Evolutionary conservation across 2,329 filamentous ascomycete genomes (phyloP), one percentile per base, ranked within the genome.

Genomic region (Curvularia lunata): DNA sequence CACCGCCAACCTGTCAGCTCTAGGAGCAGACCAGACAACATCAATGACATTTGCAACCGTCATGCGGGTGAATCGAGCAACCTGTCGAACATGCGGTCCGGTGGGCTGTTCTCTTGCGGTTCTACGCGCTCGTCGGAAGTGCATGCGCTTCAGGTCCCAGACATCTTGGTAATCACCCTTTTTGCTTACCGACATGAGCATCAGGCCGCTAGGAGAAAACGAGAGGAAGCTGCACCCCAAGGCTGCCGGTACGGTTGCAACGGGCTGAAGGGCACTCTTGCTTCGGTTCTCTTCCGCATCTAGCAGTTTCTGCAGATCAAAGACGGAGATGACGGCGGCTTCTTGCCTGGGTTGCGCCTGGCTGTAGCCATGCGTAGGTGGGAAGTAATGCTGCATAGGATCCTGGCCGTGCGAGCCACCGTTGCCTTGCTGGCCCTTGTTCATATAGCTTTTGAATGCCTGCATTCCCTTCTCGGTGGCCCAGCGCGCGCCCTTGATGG

Each of bases 11-110:
- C 91, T 88, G 72, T 96, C 91, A 21, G 91, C 91, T 54, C 88
- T 88, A 3, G 91, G 91, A 53, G 86, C 85, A 1, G 90, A 89
- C 95, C 95, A 99, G 3, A 88, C 87, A 41, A 97, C 91, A 70
- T 97, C 94, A 21, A 97, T 86, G 54, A 98, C 91, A 52, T 91
- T 90, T 3, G 95, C 92, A 48, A 94, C 90, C 1, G 94, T 98
- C 85, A 97, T 90, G 40, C 95, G 88, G 19, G 91, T 91, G 72
- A 96, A 97, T 59, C 93, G 88, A 7, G 92, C 91, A 59, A 97
- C 84, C 74, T 97, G 91, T 47, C 92, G 88, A 30, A 97, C 91
- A 57, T 80, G 75, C 3, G 79, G 79, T 6, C 78, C 79, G 0
- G 63, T 56, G 13, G 67, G 61, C 48, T 72, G 68, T 37, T 75